Conservation (phyloP, 1,284 basidiomycete genomes). For the Puccinia hordei region DNA sequence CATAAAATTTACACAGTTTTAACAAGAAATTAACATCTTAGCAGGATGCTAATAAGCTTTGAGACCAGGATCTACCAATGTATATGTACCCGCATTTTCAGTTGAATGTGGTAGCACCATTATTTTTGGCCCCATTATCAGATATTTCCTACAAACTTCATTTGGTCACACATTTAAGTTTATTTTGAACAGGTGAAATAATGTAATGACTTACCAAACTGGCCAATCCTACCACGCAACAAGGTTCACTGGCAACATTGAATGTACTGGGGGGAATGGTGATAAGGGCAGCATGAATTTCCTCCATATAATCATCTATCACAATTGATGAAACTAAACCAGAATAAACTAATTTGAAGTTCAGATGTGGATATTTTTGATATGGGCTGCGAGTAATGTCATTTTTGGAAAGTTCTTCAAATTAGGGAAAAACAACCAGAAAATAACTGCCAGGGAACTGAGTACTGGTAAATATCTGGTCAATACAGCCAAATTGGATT, state of each 20-base stretch:
- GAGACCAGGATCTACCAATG: too few species aligned
- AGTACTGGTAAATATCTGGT: background rate
- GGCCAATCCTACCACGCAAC: background rate
- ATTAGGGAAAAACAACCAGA: background rate
- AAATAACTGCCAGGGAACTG: background rate
- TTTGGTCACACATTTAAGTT: background rate
- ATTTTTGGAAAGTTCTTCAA: background rate
- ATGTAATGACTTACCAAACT: background rate
- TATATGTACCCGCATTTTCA: too few species aligned
- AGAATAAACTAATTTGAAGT: slow-evolving; percentile 26
- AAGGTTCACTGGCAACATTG: background rate
- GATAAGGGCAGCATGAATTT: background rate
- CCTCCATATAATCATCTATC: background rate
- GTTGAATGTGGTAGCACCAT: too few species aligned
- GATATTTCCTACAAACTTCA: background rate
- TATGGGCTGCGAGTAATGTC: background rate
- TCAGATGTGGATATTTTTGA: background rate
- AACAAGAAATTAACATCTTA: too few species aligned
- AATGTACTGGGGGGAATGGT: background rate
- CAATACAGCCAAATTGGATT: background rate
- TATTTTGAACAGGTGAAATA: background rate
- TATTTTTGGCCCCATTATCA: slow-evolving; percentile 1
- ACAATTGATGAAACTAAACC: too few species aligned
- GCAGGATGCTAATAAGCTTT: too few species aligned
- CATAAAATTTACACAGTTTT: too few species aligned